A percentile compares a stretch with the other conserved stretches of the same genome.
These are phyloP conservation scores for Apophysomyces trapeziformis DNA, from an alignment of 371 early-diverging fungal genomes.

Conservation along the genomic window DNA sequence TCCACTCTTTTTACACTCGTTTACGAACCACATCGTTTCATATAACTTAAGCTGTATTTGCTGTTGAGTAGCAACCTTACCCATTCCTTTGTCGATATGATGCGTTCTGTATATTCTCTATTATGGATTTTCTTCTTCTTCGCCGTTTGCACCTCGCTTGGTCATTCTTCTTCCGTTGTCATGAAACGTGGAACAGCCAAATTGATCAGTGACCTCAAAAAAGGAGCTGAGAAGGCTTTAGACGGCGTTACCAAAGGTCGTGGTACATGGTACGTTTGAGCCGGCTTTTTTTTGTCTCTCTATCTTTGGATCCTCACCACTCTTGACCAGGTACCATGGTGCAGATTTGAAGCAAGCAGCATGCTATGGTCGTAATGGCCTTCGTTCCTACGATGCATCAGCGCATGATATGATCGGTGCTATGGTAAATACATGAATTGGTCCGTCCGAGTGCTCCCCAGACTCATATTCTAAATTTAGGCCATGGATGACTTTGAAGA, in stretches of 20 bases:
- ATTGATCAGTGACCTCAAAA: not conserved
- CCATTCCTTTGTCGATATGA: not conserved
- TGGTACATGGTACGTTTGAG: not conserved
- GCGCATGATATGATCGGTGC: conserved; percentile 37
- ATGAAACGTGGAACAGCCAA: conserved; percentile 7
- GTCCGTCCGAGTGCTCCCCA: too few relatives aligned
- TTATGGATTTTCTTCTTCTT: not conserved
- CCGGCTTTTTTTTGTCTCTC: not conserved
- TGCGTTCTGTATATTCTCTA: not conserved
- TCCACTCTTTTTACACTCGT: not conserved
- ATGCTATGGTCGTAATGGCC: conserved; percentile 35
- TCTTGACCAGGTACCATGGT: conserved; percentile 28
- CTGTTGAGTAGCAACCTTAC: not conserved
- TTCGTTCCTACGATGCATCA: conserved; percentile 27
- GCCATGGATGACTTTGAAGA: conserved; percentile 36
- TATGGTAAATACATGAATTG: conserved; percentile 22
- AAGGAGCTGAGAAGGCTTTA: not conserved
- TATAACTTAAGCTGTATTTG: not conserved
- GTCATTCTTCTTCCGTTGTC: not conserved
- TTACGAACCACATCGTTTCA: not conserved
- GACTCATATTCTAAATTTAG: conserved; percentile 2
- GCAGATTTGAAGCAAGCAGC: conserved; percentile 36
- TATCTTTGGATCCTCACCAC: not conserved
- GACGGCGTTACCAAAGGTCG: not conserved
- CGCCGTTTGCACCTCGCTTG: not conserved